phyloP scores from a whole-genome alignment of 306 rosid genomes.

The Cucurbita pepo region DNA sequence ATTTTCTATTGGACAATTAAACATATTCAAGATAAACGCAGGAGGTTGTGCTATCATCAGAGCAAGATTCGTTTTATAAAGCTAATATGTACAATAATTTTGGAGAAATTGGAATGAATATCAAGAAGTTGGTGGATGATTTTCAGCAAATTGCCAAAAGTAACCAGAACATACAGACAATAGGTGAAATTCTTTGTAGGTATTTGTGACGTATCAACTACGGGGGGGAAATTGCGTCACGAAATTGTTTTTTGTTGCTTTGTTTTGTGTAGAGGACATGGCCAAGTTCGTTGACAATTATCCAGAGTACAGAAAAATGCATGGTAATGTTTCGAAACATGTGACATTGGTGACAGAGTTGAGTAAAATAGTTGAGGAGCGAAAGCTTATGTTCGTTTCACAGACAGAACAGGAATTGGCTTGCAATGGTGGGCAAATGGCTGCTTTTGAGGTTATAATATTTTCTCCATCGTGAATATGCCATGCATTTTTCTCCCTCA shows the following conservation, averaged over 20 bases:
- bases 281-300: conserved; percentile 91
- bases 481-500: not conserved
- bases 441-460: conserved; percentile 76
- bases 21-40: conserved; percentile 8
- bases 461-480: not conserved
- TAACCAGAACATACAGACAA: conserved; percentile 85
- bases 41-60: conserved; percentile 95
- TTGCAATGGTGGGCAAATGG: conserved; percentile 91
- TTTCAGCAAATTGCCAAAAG: conserved; percentile 79
- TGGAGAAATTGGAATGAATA: conserved; percentile 97
- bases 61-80: conserved; percentile 83
- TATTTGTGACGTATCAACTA: not conserved
- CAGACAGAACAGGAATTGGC: conserved; percentile 94
- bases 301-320: conserved; percentile 92
- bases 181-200: conserved; percentile 31
- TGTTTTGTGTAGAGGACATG: conserved; percentile 66
- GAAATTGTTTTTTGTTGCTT: not conserved
- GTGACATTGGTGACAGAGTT: conserved; percentile 89
- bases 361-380: conserved; percentile 76
- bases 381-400: conserved; percentile 82
- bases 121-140: conserved; percentile 85
- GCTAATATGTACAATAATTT: conserved; percentile 84
- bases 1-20: not conserved
- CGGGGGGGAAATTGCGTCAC: not conserved
- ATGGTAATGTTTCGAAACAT: conserved; percentile 92